Percentiles rank a stretch among this genome's conserved stretches.
phyloP scores from a whole-genome alignment of 495 filamentous ascomycete species.

The Daldinia grandis region DNA sequence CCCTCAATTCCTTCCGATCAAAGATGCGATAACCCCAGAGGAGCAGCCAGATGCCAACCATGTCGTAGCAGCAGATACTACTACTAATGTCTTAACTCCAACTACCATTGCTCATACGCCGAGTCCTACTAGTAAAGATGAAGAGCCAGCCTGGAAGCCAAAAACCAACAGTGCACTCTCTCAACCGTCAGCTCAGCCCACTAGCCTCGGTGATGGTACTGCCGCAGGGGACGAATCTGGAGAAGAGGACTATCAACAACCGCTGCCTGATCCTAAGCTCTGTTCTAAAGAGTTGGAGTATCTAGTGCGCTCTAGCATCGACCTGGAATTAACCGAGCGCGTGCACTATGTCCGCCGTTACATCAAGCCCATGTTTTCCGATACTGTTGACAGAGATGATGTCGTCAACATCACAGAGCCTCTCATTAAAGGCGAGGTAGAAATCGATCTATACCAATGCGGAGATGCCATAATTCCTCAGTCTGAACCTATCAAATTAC shows the following conservation, averaged over 20 bases:
- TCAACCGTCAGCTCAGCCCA: neutral
- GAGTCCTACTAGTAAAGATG: constrained; percentile 6
- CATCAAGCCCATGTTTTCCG: constrained; percentile 43
- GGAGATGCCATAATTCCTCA: constrained; percentile 26
- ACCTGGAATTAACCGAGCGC: constrained; percentile 47
- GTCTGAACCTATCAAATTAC: constrained; percentile 45
- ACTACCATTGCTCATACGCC: neutral
- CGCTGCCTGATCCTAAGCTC: constrained; percentile 24
- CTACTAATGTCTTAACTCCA: neutral
- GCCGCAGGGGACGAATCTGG: neutral
- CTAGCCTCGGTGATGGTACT: neutral
- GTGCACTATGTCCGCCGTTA: constrained; percentile 52
- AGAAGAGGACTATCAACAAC: neutral
- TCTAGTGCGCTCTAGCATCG: constrained; percentile 30
- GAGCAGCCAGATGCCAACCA: constrained; percentile 4
- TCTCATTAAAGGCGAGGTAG: constrained; percentile 42
- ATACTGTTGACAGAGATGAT: constrained; percentile 35
- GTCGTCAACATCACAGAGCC: constrained; percentile 46
- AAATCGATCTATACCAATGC: constrained; percentile 48
- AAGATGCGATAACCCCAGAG: constrained; percentile 19
- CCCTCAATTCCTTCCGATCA: constrained; percentile 15
- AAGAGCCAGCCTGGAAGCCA: neutral
- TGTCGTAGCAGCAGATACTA: constrained; percentile 1
- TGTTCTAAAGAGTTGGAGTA: constrained; percentile 29
- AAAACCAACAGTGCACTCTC: neutral